Base-by-base conservation (phyloP, 2,329 filamentous ascomycete genomes). In the Penicillium sp. region DNA sequence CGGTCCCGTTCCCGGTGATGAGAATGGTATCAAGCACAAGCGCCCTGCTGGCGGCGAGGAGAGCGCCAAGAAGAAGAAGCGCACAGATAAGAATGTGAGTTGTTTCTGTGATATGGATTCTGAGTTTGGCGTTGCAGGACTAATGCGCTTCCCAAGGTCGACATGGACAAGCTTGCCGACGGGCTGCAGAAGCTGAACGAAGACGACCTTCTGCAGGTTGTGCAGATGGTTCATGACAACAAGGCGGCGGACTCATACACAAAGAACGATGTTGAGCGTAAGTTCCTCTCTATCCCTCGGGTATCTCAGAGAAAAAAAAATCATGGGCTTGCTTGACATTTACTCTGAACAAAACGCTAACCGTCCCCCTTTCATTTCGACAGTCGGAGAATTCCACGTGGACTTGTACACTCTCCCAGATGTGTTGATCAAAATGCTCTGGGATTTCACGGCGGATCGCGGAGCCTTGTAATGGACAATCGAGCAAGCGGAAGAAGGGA, bases 391-490 rank as follows among this genome's bases (percentile, higher is more conserved):
- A 78, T 99, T 99, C 79, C 94, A 96, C 60, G 93, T 99, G 66
- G 94, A 99, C 71, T 83, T 99, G 57, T 97, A 96, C 79, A 97
- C 94, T n/a, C 86, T 99, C 63, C 92, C 94, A 1, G 94, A 97
- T 64, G 78, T 80, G 29, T 82, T 97, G 38, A 89, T 94, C 72
- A 95, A 94, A 76, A 92, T 91, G 86, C 87, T 99, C 59, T 97
- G 93, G 93, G 93, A 97, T 60, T 95, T 94, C 72, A 85, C 85
- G 41, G 72, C 72, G 52, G 76, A 79, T 48, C 79, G 78, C 64
- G 75, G 75, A 29, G 74, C 68, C 54, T 59, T 75, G 59, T 78
- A 62, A 55, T 16, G 25, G 21, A 52, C 13, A 3, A 25, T 2
- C n/a, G 34, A 54, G 29, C 21, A 36, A 50, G 31, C 21, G 13